Evolutionary conservation across 768 basidiomycete genomes (phyloP), one percentile per base, ranked within the genome.

Genomic region (Fibroporia radiculosa): DNA sequence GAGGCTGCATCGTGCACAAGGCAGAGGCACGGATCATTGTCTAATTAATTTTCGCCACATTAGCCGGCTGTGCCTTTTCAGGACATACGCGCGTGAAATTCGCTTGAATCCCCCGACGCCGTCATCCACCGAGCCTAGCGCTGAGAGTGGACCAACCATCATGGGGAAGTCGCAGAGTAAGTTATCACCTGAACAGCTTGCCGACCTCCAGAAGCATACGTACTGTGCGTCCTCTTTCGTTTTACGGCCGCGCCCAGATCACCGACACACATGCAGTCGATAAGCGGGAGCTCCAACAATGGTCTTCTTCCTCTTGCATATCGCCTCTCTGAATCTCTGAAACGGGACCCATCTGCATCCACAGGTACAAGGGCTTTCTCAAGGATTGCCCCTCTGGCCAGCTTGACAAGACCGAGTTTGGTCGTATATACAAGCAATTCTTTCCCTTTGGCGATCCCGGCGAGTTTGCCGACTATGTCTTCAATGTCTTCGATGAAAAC

Each of bases 131-230:
- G n/a, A n/a, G n/a, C n/a, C n/a, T n/a, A n/a, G n/a, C n/a, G n/a
- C n/a, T n/a, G n/a, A n/a, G n/a, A n/a, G n/a, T n/a, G n/a, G n/a
- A 36, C 41, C 32, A 47, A 14, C 25, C 26, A 25, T 41, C 52
- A 97, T 97, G 96, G 96, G 96, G 66, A 97, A 97, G 72, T 86
- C 90, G 26, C 93, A 97, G 66, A 88, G 84, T 56, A 99, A 98
- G 67, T 78, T 99, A 36, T 84, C 90, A 12, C 81, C 85, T 33
- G 95, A 98, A 49, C 91, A 98, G 66, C 82, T 99, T 49, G 73
- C 83, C 14, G 91, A 93, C 59, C 81, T 99, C 40, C 95, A 98
- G 71, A 93, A 93, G 78, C 87, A 92, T 66, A 99, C 96, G 0
- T 95, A 98, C 63, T 98, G 96, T 95, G 56, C 62, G 77, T 59